Evolutionary conservation across 345 rosid genomes (phyloP), one percentile per base, ranked within the genome.

Genomic region (Luvunga scandens): DNA sequence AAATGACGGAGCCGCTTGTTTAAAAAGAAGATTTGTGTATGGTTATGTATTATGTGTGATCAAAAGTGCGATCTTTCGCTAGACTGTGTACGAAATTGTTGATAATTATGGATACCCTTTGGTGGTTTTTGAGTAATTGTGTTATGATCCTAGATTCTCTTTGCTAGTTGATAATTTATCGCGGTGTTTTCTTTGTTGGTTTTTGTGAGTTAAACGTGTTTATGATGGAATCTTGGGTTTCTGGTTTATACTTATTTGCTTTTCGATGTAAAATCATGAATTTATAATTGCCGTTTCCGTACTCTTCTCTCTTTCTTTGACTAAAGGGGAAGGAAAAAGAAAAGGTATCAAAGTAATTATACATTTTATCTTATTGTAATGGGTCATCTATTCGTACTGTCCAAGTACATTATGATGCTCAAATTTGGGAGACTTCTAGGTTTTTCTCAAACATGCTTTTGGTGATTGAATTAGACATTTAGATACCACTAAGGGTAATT

Each of bases 1-100:
- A 50, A 45, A 50, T n/a, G 73, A 36, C 71, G 38, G 77, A 42
- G 33, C 63, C 48, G 62, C 21, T 67, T 64, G 63, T 30, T 74
- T 30, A 28, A 24, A 33, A 34, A 13, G 66, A 33, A 33, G 27
- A 25, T 55, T 21, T 71, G 66, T 24, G 13, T 24, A 59, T 59
- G 53, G 7, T 53, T 19, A 30, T 30, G 19, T 1, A 16, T 70
- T n/a, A 24, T 57, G 66, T 6, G 64, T 34, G 22, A 24, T 72
- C 19, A 56, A 24, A 24, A 31, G 24, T 56, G 13, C 4, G 55
- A 57, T 72, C 31, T 72, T 72, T 33, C 57, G 76, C 76, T 57
- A 22, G 66, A 57, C 57, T 72, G n/a, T 72, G 66, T 13, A 31
- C 13, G 24, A 16, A 16, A 24, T 72, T 72, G 65, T 22, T n/a